phyloP scores from a whole-genome alignment of 495 filamentous ascomycete genomes.

The Aspergillus asperescens region DNA sequence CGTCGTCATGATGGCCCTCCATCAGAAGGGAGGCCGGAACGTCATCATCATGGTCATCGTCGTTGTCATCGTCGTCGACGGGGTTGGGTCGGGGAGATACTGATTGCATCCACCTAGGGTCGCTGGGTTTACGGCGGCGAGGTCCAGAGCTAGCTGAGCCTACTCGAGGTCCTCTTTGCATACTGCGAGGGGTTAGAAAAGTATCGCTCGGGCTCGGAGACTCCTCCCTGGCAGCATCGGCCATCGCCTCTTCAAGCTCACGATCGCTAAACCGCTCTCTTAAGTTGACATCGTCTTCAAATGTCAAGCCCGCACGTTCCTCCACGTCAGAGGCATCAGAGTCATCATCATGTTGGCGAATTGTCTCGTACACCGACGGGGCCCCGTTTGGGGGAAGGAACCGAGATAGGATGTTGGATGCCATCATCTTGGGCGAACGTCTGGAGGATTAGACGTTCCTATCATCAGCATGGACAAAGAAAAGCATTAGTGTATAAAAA shows the following conservation, averaged over 20 bases:
- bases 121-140: conserved; percentile 28
- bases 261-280: conserved; percentile 62
- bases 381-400: conserved; percentile 61
- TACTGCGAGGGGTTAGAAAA: conserved; percentile 23
- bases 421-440: conserved; percentile 51
- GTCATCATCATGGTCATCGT: conserved; percentile 68
- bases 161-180: conserved; percentile 13
- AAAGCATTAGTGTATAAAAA: conserved; percentile 18
- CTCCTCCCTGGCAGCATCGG: conserved; percentile 57
- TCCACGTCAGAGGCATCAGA: conserved; percentile 60
- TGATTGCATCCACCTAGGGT: conserved; percentile 33
- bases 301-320: conserved; percentile 58
- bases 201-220: conserved; percentile 53
- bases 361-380: conserved; percentile 66
- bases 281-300: conserved; percentile 67
- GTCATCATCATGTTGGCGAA: conserved; percentile 55
- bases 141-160: conserved; percentile 18
- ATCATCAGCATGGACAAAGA: conserved; percentile 9
- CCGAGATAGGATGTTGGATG: conserved; percentile 71
- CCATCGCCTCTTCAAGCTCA: conserved; percentile 63
- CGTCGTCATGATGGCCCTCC: conserved; percentile 50
- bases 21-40: conserved; percentile 85
- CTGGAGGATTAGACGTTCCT: conserved; percentile 12
- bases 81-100: conserved; percentile 38
- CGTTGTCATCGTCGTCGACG: conserved; percentile 84